These are phyloP conservation scores for Tranzscheliella williamsii DNA, from an alignment of 1,284 basidiomycete species.

Conservation along the genomic window DNA sequence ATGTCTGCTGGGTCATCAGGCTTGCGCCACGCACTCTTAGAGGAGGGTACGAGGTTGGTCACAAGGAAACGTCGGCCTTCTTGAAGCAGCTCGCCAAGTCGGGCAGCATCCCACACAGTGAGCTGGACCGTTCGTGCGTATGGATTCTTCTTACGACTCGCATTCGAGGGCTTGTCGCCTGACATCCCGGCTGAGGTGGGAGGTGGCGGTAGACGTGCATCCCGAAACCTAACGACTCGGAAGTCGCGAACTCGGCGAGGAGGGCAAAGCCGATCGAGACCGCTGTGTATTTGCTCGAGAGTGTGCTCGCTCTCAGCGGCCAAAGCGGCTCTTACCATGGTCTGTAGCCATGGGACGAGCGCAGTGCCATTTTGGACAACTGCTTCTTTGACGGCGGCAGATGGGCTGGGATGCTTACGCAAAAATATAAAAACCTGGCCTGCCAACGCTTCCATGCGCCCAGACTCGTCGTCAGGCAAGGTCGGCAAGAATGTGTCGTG, in stretches of 20 bases:
- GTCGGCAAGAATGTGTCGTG: slow-evolving; percentile 19
- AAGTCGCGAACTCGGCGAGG: slow-evolving; percentile 78
- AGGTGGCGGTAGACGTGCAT: slow-evolving; percentile 64
- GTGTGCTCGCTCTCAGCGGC: slow-evolving; percentile 4
- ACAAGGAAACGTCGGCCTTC: slow-evolving; percentile 62
- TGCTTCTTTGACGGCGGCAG: slow-evolving; percentile 10
- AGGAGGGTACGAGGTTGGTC: slow-evolving; percentile 70
- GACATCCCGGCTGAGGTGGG: neutral
- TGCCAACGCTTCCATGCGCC: slow-evolving; percentile 11
- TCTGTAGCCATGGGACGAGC: slow-evolving; percentile 13
- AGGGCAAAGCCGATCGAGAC: slow-evolving; percentile 70
- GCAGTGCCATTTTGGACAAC: slow-evolving; percentile 8
- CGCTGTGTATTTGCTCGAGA: slow-evolving; percentile 1
- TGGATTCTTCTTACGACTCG: slow-evolving; percentile 8
- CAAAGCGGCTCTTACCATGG: slow-evolving; percentile 5
- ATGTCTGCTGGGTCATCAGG: slow-evolving; percentile 67
- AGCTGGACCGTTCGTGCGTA: slow-evolving; percentile 44
- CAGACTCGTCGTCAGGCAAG: slow-evolving; percentile 13
- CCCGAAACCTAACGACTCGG: slow-evolving; percentile 74
- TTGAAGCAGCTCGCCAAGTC: slow-evolving; percentile 18
- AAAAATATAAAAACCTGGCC: slow-evolving; percentile 11
- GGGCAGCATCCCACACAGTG: slow-evolving; percentile 37
- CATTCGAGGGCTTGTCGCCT: neutral
- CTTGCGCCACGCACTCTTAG: slow-evolving; percentile 70
- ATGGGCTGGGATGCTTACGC: slow-evolving; percentile 3